Evolutionary conservation across 1,139 yeast species (phyloP).

Genomic region (Magnusiomyces tetraspermus): DNA sequence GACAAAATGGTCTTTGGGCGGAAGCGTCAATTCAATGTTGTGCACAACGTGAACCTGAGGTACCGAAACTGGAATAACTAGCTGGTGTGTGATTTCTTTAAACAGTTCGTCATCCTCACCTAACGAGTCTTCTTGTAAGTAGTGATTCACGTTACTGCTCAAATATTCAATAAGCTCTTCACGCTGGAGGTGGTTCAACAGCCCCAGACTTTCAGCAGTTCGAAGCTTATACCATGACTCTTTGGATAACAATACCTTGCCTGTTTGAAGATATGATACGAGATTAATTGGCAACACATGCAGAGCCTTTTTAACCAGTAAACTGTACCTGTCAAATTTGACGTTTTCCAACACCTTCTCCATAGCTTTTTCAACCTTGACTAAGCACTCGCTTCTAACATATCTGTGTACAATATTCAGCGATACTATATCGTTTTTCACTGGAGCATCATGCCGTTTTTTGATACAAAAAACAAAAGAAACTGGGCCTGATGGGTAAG

Average conservation of each 20-base stretch:
- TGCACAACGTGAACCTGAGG: constrained; percentile 27
- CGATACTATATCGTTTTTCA: constrained; percentile 14
- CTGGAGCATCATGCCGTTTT: constrained; percentile 5
- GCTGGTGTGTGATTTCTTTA: constrained; percentile 16
- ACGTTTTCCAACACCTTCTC: constrained; percentile 24
- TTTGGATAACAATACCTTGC: constrained; percentile 13
- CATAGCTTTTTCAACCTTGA: constrained; percentile 9
- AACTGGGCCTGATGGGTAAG: constrained; percentile 63
- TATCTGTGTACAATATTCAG: constrained; percentile 19
- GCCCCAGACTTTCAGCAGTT: background rate
- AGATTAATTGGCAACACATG: constrained; percentile 15
- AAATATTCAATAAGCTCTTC: constrained; percentile 11
- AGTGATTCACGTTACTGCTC: constrained; percentile 8
- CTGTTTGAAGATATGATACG: constrained; percentile 16
- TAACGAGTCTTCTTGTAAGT: constrained; percentile 5
- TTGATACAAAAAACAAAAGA: constrained; percentile 49
- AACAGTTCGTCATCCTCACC: constrained; percentile 3
- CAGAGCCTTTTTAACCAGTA: constrained; percentile 14
- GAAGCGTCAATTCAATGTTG: constrained; percentile 22
- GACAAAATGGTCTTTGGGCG: constrained; percentile 34
- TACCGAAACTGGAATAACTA: constrained; percentile 22
- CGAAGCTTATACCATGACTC: constrained; percentile 1
- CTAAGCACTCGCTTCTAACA: constrained; percentile 16
- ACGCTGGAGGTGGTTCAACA: background rate
- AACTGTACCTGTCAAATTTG: constrained; percentile 25